Conservation (phyloP, 208 protist species). For the Acanthamoeba quina region DNA sequence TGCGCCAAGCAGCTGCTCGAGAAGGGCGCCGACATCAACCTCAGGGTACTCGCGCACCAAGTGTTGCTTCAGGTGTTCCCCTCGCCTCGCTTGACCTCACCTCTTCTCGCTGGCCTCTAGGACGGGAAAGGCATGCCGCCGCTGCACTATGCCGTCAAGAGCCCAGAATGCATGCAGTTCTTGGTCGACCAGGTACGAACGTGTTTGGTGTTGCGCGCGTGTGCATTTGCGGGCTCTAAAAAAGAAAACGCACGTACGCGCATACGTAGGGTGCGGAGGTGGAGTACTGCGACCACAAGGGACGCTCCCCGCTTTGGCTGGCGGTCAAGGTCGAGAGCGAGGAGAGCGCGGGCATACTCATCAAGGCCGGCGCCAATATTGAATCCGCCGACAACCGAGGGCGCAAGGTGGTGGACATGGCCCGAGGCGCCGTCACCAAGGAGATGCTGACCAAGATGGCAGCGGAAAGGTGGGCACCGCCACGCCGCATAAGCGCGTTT, state of each 20-base stretch:
- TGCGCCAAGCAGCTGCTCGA: slow-evolving; percentile 52
- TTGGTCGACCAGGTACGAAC: neutral
- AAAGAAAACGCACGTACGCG: too few relatives aligned
- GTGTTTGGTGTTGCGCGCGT: neutral
- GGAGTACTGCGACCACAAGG: slow-evolving; percentile 61
- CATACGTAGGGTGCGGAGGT: neutral
- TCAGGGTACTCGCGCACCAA: neutral
- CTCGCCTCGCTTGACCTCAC: neutral
- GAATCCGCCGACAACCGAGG: slow-evolving; percentile 45
- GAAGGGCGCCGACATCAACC: slow-evolving; percentile 62
- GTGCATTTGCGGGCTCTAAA: neutral
- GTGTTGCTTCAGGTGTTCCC: neutral
- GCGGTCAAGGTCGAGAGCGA: slow-evolving; percentile 52
- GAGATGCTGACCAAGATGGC: slow-evolving; percentile 47
- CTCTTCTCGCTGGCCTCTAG: neutral
- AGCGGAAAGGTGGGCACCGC: slow-evolving; percentile 6
- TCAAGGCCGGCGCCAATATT: slow-evolving; percentile 59
- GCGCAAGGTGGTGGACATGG: slow-evolving; percentile 23
- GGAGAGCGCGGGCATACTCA: slow-evolving; percentile 1
- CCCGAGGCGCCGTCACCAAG: neutral
- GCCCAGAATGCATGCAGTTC: slow-evolving; percentile 65
- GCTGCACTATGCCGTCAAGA: slow-evolving; percentile 67
- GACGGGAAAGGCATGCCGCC: slow-evolving; percentile 64
- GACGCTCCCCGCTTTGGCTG: slow-evolving; percentile 19
- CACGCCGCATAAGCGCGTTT: neutral